Evolutionary conservation across 1,139 yeast species (phyloP).

Genomic region (Ogataea hybrid): DNA sequence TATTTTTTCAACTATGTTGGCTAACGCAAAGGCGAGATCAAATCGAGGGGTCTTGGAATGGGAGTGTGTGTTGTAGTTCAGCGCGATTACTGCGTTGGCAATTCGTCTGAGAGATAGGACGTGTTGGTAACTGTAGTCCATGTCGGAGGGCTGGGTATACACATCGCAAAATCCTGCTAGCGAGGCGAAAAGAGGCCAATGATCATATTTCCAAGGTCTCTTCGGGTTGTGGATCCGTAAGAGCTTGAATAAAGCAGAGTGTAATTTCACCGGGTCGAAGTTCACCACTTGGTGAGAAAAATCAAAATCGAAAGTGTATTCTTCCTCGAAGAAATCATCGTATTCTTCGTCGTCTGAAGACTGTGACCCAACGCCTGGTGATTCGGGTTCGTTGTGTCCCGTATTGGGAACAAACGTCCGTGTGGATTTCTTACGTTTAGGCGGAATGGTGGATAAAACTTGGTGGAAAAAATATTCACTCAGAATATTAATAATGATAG

Average conservation of each 20-base stretch:
- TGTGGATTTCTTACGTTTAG: constrained; percentile 13
- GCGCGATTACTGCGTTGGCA: constrained; percentile 50
- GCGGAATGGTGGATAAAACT: constrained; percentile 11
- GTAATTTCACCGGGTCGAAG: constrained; percentile 27
- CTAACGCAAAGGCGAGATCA: constrained; percentile 43
- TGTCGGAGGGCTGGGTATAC: constrained; percentile 64
- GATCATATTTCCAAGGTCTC: constrained; percentile 9
- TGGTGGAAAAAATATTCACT: neutral
- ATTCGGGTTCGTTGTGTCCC: neutral
- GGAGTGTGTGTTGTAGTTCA: constrained; percentile 24
- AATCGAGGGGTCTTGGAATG: constrained; percentile 29
- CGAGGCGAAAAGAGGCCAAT: constrained; percentile 26
- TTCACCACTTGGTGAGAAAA: constrained; percentile 16
- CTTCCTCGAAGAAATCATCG: constrained; percentile 16
- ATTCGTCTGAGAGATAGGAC: constrained; percentile 53
- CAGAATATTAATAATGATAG: neutral
- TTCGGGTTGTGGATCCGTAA: constrained; percentile 15
- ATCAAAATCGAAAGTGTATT: constrained; percentile 28
- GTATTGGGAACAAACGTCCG: constrained; percentile 1
- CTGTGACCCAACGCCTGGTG: constrained; percentile 2
- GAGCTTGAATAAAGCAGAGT: constrained; percentile 24
- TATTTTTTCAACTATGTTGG: constrained; percentile 43
- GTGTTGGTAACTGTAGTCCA: constrained; percentile 38
- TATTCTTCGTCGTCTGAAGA: constrained; percentile 12
- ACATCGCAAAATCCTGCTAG: constrained; percentile 59